These are phyloP conservation scores for Dysphania ambrosioides DNA, from an alignment of 148 eudicot genomes.

Conservation along the genomic window DNA sequence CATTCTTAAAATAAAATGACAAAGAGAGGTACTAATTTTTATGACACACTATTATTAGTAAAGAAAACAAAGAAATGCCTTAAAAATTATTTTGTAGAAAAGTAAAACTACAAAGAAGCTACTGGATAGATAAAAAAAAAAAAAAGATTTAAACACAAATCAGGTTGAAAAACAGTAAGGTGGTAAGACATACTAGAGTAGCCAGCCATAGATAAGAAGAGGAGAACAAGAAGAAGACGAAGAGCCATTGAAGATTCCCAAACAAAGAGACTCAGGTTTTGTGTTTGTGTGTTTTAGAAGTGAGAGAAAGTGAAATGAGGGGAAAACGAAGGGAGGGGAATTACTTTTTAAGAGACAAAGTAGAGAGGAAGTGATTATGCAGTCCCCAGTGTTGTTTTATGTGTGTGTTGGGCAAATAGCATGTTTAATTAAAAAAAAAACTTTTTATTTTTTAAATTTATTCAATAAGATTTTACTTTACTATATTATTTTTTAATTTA, in stretches of 20 bases:
- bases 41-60: background rate
- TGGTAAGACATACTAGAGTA: constrained; percentile 43
- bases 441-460: too few relatives aligned
- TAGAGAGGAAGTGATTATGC: background rate
- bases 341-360: background rate
- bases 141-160: background rate
- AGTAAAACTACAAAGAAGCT: background rate
- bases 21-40: too few relatives aligned
- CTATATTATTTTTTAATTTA: too few relatives aligned
- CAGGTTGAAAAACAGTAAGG: background rate
- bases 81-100: background rate
- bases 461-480: too few relatives aligned
- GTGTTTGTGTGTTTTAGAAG: background rate
- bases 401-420: background rate
- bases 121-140: background rate
- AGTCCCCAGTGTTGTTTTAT: constrained; percentile 14
- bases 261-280: background rate
- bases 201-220: constrained; percentile 46
- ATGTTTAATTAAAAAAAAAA: too few relatives aligned
- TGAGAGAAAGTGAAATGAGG: background rate
- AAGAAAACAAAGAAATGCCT: background rate
- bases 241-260: constrained; percentile 4
- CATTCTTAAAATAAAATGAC: too few relatives aligned
- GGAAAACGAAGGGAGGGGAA: too few relatives aligned
- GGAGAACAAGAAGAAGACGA: constrained; percentile 26